Base-by-base conservation (phyloP, 352 stramenopile species). In the Phytophthora citricola region DNA sequence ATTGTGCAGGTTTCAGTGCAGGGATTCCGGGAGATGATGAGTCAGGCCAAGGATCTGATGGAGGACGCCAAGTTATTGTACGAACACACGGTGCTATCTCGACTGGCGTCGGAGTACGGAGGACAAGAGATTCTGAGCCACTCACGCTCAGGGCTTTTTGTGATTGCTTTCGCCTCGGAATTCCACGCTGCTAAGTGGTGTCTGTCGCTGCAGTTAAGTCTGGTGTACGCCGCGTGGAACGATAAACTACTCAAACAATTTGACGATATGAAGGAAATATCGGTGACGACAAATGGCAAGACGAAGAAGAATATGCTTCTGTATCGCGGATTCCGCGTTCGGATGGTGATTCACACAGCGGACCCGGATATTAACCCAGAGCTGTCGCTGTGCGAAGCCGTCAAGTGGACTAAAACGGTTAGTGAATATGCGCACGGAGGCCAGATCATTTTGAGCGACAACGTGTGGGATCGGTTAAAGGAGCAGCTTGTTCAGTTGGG, bases 111-210 rank as follows among this genome's bases (percentile, higher is more conserved):
- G 7, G 88, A 95, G 58, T 95, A 95, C 60, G 83, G 83, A 24
- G 88, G 88, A 7, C 79, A 94, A 54, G 88, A 95, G 65, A 83
- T 94, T 50, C 44, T 93, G 24, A 92, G 85, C 61, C 87, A 92
- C 50, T 79, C 86, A 43, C 60, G 83, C 9, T 91, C 83, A 11
- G 88, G 86, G 1, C 76, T 94, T 1, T 95, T 94, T 60, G 81
- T 94, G 36, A 92, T 95, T 64, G 86, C 84, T 0, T 95, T 95
- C 47, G 72, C 81, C 9, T 93, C 88, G 8, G 88, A 95, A 59
- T 95, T 94, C 60, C 86, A 95, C 53, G 88, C 88, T 0, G 88
- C 88, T 52, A 93, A 93, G 70, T 95, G 88, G 88, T 95, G 88
- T 63, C 64, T 95, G 0, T 93, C 88, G 17, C 69, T 95, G 47